Evolutionary conservation across 768 basidiomycete species (phyloP), one percentile per base, ranked within the genome.

Genomic region (Candolleomyces eurysporus): DNA sequence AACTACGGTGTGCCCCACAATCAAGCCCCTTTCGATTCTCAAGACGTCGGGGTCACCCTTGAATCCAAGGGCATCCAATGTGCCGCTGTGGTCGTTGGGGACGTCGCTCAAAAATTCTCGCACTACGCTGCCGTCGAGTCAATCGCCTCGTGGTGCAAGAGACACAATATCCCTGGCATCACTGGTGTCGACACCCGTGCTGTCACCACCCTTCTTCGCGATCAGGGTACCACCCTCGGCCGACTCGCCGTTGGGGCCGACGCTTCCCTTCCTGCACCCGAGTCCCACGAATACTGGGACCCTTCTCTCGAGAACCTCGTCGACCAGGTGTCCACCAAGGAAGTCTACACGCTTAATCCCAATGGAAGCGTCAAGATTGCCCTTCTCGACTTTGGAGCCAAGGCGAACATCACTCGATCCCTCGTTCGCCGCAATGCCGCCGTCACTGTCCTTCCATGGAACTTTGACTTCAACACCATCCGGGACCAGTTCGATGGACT

Each of bases 151-250:
- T 99, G 97, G 97, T 99, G 97, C 76, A 81, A 86, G 62, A 90
- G 95, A 31, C 81, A 95, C 69, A 84, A 87, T 64, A 83, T 99
- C 17, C 97, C 97, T 39, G 97, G 91, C 57, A 90, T 98, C 68
- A 96, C 96, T 4, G 96, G 96, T 31, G 94, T 98, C 64, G 97
- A 98, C 72, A 99, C 97, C 32, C 93, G 96, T 58, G 97, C 97
- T 17, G 92, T 99, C 70, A 99, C 97, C 11, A 83, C 84, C 26
- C 82, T 99, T 4, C 83, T 99, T 51, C 93, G 97, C 66, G 94
- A 98, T 70, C 95, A 98, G 67, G 97, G 97, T 46, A 98, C 96
- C 11, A 99, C 96, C 0, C 89, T 98, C 10, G 96, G 96, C 51
- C 89, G 90, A 54, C 78, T 99, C 40, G 92, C 94, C 30, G 73